phyloP scores from a whole-genome alignment of 306 rosid genomes.

The Macrotyloma uniflorum region DNA sequence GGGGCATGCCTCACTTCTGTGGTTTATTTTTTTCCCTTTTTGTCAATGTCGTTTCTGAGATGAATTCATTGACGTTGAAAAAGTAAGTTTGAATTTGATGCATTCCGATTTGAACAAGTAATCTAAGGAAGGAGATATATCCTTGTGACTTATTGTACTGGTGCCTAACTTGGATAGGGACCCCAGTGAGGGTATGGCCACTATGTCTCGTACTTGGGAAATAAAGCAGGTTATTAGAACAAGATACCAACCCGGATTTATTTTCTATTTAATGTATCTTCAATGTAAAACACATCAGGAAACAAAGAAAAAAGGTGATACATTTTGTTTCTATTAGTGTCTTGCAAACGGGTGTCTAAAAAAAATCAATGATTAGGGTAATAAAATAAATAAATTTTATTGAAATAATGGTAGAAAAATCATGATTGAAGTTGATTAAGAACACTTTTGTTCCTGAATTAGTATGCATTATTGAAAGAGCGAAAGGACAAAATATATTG shows the following conservation, averaged over 20 bases:
- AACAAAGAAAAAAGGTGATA: not conserved
- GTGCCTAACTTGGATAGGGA: constrained; percentile 37
- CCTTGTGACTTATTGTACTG: constrained; percentile 29
- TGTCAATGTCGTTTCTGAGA: constrained; percentile 15
- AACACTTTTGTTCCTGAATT: not conserved
- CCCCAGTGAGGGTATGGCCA: constrained; percentile 29
- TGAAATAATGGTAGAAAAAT: not conserved
- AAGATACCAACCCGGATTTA: not conserved
- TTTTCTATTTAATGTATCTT: not conserved
- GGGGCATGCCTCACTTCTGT: constrained; percentile 13
- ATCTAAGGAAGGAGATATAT: constrained; percentile 26
- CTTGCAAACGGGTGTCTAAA: not conserved
- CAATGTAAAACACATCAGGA: not conserved
- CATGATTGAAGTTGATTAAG: not conserved
- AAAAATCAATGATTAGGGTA: not conserved
- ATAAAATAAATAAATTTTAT: not conserved
- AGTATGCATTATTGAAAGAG: not conserved
- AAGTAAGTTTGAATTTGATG: constrained; percentile 38
- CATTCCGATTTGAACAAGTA: constrained; percentile 25
- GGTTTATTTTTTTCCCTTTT: not conserved
- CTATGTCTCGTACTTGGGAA: constrained; percentile 32
- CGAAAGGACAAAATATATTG: not conserved
- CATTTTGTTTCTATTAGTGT: not conserved
- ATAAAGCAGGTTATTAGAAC: constrained; percentile 14
- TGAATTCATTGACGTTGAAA: constrained; percentile 28